A percentile compares a stretch with the other conserved stretches of the same genome.
phyloP scores from a whole-genome alignment of 768 basidiomycete genomes.

The Collybia mongolica region DNA sequence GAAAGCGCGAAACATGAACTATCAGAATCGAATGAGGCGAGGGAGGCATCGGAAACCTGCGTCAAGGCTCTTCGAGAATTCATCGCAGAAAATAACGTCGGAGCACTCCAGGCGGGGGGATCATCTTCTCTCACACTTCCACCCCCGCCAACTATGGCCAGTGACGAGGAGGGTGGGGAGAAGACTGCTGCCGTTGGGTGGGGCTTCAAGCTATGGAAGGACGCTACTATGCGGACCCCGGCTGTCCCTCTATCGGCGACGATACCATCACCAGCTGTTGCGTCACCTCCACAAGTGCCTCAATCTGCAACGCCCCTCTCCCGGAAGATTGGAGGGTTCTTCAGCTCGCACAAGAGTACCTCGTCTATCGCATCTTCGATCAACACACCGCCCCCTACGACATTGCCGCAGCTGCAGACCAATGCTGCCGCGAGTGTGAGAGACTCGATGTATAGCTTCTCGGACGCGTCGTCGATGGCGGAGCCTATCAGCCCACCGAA shows the following conservation, averaged over 20 bases:
- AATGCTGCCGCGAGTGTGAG: slow-evolving; percentile 28
- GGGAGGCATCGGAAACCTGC: slow-evolving; percentile 85
- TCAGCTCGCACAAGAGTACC: slow-evolving; percentile 54
- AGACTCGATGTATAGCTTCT: slow-evolving; percentile 49
- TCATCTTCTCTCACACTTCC: slow-evolving; percentile 35
- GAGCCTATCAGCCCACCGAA: slow-evolving; percentile 59
- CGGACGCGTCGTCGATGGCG: slow-evolving; percentile 56
- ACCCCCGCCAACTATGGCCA: slow-evolving; percentile 37
- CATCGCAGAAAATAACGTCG: slow-evolving; percentile 73
- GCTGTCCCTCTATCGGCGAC: slow-evolving; percentile 24
- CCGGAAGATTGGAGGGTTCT: slow-evolving; percentile 71
- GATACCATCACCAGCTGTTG: slow-evolving; percentile 23
- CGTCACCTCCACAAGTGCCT: slow-evolving; percentile 27
- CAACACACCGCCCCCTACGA: slow-evolving; percentile 18
- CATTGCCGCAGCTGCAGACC: slow-evolving; percentile 29
- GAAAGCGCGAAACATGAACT: slow-evolving; percentile 67
- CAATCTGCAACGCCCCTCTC: slow-evolving; percentile 44
- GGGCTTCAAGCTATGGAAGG: slow-evolving; percentile 73
- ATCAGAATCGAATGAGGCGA: slow-evolving; percentile 76
- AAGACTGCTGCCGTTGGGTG: slow-evolving; percentile 41
- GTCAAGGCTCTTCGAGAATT: slow-evolving; percentile 81
- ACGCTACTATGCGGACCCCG: slow-evolving; percentile 27
- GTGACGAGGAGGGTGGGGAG: slow-evolving; percentile 33
- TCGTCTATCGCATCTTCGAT: slow-evolving; percentile 29
- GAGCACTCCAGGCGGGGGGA: slow-evolving; percentile 24